Evolutionary conservation across 257 asterid genomes (phyloP).

Genomic region (Salvia miltiorrhiza): DNA sequence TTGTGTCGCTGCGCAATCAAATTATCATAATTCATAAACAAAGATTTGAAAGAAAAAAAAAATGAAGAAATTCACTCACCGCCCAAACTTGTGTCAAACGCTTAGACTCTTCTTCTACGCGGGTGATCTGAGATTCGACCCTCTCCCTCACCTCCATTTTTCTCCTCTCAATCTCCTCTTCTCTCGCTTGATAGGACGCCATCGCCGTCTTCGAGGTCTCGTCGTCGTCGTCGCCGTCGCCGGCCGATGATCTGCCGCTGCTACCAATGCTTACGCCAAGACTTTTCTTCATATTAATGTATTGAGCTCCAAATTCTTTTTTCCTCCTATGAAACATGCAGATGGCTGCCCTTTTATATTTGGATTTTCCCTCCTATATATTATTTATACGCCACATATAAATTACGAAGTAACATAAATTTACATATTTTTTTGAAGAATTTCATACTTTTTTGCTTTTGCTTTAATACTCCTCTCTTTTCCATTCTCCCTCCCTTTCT

Average conservation of each 20-base stretch:
- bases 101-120: slow-evolving; percentile 69
- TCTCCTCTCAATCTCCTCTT: slow-evolving; percentile 81
- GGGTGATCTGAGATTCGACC: slow-evolving; percentile 68
- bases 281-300: slow-evolving; percentile 25
- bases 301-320: background rate
- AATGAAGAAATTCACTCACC: slow-evolving; percentile 30
- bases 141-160: slow-evolving; percentile 60
- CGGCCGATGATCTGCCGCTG: slow-evolving; percentile 51
- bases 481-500: slow-evolving; percentile 40
- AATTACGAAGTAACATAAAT: background rate
- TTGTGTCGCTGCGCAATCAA: too few species aligned
- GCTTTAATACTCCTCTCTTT: slow-evolving; percentile 49
- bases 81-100: slow-evolving; percentile 81
- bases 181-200: slow-evolving; percentile 63
- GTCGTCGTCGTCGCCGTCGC: slow-evolving; percentile 41
- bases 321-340: background rate
- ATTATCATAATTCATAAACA: background rate
- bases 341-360: slow-evolving; percentile 15
- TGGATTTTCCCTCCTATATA: background rate
- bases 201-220: slow-evolving; percentile 64
- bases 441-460: slow-evolving; percentile 38
- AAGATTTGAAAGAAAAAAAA: background rate
- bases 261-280: slow-evolving; percentile 53
- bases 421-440: slow-evolving; percentile 17
- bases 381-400: background rate